A percentile compares a stretch with the other conserved stretches of the same genome.
phyloP scores from a whole-genome alignment of 305 asterid genomes.

The Fraxinus nigra region DNA sequence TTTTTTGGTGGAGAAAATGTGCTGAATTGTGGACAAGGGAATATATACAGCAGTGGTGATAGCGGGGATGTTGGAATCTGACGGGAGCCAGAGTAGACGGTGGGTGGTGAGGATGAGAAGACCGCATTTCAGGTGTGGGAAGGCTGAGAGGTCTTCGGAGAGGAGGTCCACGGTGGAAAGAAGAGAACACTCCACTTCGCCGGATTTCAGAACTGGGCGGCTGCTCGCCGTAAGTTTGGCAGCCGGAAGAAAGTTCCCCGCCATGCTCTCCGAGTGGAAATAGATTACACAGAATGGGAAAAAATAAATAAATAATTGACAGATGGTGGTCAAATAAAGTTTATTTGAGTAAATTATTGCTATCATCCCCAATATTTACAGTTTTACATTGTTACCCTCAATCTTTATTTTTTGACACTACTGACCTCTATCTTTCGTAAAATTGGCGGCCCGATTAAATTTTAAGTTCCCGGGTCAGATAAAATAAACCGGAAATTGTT shows the following conservation, averaged over 20 bases:
- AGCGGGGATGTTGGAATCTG: conserved; percentile 28
- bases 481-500: background rate
- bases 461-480: background rate
- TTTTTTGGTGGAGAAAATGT: conserved; percentile 53
- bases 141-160: conserved; percentile 60
- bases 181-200: conserved; percentile 76
- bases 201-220: conserved; percentile 62
- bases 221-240: conserved; percentile 72
- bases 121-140: conserved; percentile 72
- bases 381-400: background rate
- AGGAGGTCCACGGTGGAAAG: conserved; percentile 71
- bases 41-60: conserved; percentile 41
- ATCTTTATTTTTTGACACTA: background rate
- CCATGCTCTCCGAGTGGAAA: conserved; percentile 25
- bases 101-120: conserved; percentile 73
- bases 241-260: conserved; percentile 56
- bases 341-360: background rate
- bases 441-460: background rate
- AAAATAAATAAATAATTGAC: background rate
- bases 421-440: background rate
- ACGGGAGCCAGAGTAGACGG: conserved; percentile 75
- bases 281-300: background rate
- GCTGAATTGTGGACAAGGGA: conserved; percentile 56
- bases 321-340: background rate
- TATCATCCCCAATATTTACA: background rate